These are phyloP conservation scores for Brasenia schreberi DNA, from an alignment of 164 flowering plant genomes.

Conservation along the genomic window DNA sequence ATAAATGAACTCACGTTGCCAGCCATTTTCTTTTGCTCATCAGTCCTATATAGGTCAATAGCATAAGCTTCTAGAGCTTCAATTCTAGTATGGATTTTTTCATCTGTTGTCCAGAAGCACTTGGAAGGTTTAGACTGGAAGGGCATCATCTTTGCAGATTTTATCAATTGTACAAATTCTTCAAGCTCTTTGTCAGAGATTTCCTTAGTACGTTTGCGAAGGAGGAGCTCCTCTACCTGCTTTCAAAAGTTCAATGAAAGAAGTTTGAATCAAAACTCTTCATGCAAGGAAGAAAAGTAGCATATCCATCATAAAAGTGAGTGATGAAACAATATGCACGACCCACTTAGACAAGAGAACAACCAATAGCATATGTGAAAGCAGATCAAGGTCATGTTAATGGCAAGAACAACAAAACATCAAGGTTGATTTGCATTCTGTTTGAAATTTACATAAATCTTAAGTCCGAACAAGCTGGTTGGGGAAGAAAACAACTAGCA, in stretches of 20 bases:
- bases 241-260: not conserved
- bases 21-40: constrained; percentile 68
- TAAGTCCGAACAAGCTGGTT: too few relatives aligned
- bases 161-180: constrained; percentile 55
- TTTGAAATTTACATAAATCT: too few relatives aligned
- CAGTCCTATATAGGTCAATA: constrained; percentile 56
- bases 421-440: too few relatives aligned
- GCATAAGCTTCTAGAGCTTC: constrained; percentile 76
- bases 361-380: too few relatives aligned
- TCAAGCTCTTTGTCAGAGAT: constrained; percentile 74
- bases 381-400: too few relatives aligned
- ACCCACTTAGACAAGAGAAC: too few relatives aligned
- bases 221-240: constrained; percentile 75
- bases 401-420: too few relatives aligned
- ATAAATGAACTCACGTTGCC: constrained; percentile 37
- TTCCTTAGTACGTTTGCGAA: constrained; percentile 51
- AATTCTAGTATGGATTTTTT: constrained; percentile 32
- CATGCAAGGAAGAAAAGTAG: not conserved
- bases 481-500: too few relatives aligned
- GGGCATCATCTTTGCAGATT: constrained; percentile 62
- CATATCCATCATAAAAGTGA: not conserved
- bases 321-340: not conserved
- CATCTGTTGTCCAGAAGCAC: constrained; percentile 58
- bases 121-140: constrained; percentile 54
- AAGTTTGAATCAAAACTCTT: too few relatives aligned